Conservation (phyloP, 305 asterid species). For the Striga hermonthica region DNA sequence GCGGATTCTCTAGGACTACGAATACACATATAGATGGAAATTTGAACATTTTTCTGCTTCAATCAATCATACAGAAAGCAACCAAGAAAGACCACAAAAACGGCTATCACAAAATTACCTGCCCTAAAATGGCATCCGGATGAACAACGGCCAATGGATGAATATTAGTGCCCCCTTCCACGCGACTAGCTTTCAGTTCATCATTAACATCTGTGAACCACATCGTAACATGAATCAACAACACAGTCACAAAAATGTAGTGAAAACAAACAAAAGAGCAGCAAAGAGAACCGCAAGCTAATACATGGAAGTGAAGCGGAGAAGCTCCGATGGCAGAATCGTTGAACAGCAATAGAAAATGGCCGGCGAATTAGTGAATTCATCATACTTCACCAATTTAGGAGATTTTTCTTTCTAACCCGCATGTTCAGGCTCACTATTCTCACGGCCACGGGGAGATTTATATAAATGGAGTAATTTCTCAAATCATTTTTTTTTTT, state of each 20-base stretch:
- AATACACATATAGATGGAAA: background rate
- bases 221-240: conserved; percentile 12
- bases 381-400: conserved; percentile 21
- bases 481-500: no score
- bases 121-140: conserved; percentile 61
- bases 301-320: conserved; percentile 48
- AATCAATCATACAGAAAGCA: background rate
- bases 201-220: conserved; percentile 44
- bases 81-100: background rate
- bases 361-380: conserved; percentile 35
- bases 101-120: conserved; percentile 39
- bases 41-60: background rate
- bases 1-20: no score
- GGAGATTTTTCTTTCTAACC: no score
- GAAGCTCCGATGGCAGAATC: conserved; percentile 37
- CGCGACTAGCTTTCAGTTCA: conserved; percentile 37
- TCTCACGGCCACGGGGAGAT: no score
- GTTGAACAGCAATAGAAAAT: conserved; percentile 35
- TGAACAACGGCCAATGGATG: conserved; percentile 80
- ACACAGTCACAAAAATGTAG: background rate
- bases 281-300: conserved; percentile 23
- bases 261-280: background rate
- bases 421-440: no score
- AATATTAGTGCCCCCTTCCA: conserved; percentile 34
- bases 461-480: no score